Percentiles rank a stretch among this genome's conserved stretches.
phyloP scores from a whole-genome alignment of 1,284 basidiomycete genomes.

The Meira nashicola region DNA sequence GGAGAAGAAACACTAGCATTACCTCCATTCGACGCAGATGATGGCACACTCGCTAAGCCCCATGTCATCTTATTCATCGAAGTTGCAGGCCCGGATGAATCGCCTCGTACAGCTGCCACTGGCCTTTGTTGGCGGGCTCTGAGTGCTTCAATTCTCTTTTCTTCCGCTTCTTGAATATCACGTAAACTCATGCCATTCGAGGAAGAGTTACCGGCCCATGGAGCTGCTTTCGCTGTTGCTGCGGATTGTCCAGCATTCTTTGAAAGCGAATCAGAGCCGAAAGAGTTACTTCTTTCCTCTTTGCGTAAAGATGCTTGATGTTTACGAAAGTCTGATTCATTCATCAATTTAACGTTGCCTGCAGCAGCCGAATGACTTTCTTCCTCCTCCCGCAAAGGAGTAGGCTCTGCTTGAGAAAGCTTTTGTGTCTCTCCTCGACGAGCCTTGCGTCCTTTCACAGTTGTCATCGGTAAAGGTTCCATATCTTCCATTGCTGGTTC shows the following conservation, averaged over 20 bases:
- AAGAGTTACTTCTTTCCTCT: background rate
- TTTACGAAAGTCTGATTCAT: constrained; percentile 34
- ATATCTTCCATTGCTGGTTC: constrained; percentile 17
- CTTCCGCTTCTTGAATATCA: constrained; percentile 92
- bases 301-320: constrained; percentile 12
- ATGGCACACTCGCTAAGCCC: constrained; percentile 54
- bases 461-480: constrained; percentile 10
- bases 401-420: background rate
- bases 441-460: constrained; percentile 2
- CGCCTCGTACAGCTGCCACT: background rate
- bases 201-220: constrained; percentile 30
- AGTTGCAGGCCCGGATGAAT: constrained; percentile 26
- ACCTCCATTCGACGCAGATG: constrained; percentile 56
- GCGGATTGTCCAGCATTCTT: constrained; percentile 16
- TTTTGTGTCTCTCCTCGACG: background rate
- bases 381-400: background rate
- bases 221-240: constrained; percentile 35
- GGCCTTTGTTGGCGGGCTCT: constrained; percentile 53
- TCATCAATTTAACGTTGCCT: constrained; percentile 36
- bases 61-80: constrained; percentile 47
- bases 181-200: constrained; percentile 62
- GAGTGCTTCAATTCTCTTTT: constrained; percentile 67
- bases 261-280: constrained; percentile 19
- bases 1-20: constrained; percentile 60
- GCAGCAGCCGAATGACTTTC: background rate